Evolutionary conservation across 345 rosid genomes (phyloP).

Genomic region (Mallotus nudiflorus): DNA sequence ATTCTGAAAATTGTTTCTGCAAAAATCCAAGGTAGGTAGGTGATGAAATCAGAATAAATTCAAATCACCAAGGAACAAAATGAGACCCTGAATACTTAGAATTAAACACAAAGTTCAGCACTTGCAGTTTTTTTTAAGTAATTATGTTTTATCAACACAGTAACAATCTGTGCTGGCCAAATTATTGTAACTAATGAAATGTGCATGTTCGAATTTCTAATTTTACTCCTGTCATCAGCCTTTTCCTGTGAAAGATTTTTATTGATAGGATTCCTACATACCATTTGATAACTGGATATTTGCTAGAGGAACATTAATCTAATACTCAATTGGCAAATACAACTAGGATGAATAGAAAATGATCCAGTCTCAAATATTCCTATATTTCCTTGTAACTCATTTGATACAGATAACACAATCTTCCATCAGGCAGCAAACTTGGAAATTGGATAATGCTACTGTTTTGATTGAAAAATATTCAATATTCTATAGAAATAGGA

Average conservation of each 20-base stretch:
- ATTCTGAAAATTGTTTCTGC: conserved; percentile 97
- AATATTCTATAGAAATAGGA: not conserved
- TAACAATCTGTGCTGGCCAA: not conserved
- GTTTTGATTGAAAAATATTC: not conserved
- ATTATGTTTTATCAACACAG: not conserved
- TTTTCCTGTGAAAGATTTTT: not conserved
- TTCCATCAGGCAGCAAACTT: not conserved
- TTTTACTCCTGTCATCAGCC: not conserved
- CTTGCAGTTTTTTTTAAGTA: not conserved
- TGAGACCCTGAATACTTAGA: not conserved
- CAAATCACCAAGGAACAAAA: not conserved
- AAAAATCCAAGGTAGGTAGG: conserved; percentile 5
- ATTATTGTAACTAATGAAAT: not conserved
- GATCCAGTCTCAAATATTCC: not conserved
- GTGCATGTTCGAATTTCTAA: not conserved
- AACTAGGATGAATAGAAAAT: not conserved
- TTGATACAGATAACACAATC: not conserved
- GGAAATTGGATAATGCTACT: not conserved
- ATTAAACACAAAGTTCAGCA: conserved; percentile 3
- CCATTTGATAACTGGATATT: too few species aligned
- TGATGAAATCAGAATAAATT: not conserved
- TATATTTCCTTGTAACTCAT: not conserved
- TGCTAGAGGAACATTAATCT: not conserved
- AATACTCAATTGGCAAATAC: not conserved
- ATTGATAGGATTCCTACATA: not conserved